phyloP scores from a whole-genome alignment of 768 basidiomycete genomes.

The Myochromella boudieri region DNA sequence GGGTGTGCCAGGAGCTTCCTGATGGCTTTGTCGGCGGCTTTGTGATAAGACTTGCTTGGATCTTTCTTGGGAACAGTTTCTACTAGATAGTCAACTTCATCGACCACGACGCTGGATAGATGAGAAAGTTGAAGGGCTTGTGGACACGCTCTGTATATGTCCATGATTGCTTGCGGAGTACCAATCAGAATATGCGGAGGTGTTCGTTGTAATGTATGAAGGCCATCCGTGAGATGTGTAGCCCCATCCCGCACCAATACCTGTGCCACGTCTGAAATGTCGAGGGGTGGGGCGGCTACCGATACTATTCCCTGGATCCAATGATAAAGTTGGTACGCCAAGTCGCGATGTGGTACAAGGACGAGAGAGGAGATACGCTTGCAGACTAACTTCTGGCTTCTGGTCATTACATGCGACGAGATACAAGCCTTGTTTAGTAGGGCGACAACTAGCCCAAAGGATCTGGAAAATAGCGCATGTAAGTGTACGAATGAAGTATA shows the following conservation, averaged over 20 bases:
- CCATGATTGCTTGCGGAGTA: slow-evolving; percentile 69
- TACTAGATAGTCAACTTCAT: slow-evolving; percentile 76
- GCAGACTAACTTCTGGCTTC: slow-evolving; percentile 18
- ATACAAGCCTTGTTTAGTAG: slow-evolving; percentile 56
- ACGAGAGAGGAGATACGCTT: slow-evolving; percentile 52
- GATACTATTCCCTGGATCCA: slow-evolving; percentile 60
- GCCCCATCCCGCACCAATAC: slow-evolving; percentile 59
- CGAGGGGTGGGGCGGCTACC: slow-evolving; percentile 27
- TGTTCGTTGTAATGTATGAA: slow-evolving; percentile 34
- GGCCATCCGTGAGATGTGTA: slow-evolving; percentile 37
- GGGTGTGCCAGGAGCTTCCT: slow-evolving; percentile 53
- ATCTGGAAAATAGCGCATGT: slow-evolving; percentile 40
- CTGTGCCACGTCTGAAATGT: slow-evolving; percentile 50
- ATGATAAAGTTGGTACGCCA: slow-evolving; percentile 63
- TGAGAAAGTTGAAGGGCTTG: slow-evolving; percentile 42
- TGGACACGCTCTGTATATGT: slow-evolving; percentile 46
- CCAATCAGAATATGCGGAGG: slow-evolving; percentile 70
- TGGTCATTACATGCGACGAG: slow-evolving; percentile 20
- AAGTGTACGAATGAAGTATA: slow-evolving; percentile 4
- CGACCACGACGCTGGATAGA: slow-evolving; percentile 63
- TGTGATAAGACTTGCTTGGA: slow-evolving; percentile 35
- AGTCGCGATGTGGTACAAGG: slow-evolving; percentile 71
- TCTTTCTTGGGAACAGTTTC: slow-evolving; percentile 47
- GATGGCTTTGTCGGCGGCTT: slow-evolving; percentile 34
- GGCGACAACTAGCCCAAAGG: slow-evolving; percentile 69